Evolutionary conservation across 176 grass and related monocot species (phyloP).

Genomic region (Hordeum marinum): DNA sequence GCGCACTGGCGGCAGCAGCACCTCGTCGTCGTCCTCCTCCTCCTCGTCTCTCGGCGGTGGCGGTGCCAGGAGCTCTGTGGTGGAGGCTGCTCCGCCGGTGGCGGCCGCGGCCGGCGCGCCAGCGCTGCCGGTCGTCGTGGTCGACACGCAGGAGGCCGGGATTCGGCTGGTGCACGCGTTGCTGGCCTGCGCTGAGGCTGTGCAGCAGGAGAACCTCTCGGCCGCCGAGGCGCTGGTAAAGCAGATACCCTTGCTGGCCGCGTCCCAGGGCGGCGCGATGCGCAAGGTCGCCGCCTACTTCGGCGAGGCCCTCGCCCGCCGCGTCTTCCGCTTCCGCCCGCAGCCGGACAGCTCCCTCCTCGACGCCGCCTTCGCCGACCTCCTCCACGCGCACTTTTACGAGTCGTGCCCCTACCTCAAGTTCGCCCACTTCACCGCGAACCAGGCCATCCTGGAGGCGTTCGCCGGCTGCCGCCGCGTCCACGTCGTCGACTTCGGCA

Average conservation of each 20-base stretch:
- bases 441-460: constrained; percentile 94
- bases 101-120: constrained; percentile 19
- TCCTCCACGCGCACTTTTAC: constrained; percentile 91
- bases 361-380: constrained; percentile 73
- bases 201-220: constrained; percentile 81
- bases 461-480: constrained; percentile 80
- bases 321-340: constrained; percentile 59
- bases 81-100: constrained; percentile 22
- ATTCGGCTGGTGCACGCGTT: constrained; percentile 85
- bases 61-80: constrained; percentile 13
- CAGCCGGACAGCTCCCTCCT: constrained; percentile 48
- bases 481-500: constrained; percentile 91
- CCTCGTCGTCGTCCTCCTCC: constrained; percentile 64
- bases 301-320: constrained; percentile 78
- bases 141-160: constrained; percentile 80
- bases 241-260: constrained; percentile 74
- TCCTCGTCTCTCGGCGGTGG: constrained; percentile 59
- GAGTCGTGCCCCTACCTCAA: constrained; percentile 97
- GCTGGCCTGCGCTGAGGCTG: constrained; percentile 80
- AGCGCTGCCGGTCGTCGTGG: constrained; percentile 58
- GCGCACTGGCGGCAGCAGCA: constrained; percentile 65
- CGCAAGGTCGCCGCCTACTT: constrained; percentile 93
- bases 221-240: constrained; percentile 74
- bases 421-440: constrained; percentile 99
- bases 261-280: constrained; percentile 87